Evolutionary conservation across 2,329 filamentous ascomycete species (phyloP), one percentile per base, ranked within the genome.

Genomic region (Decorospora gaudefroyi): DNA sequence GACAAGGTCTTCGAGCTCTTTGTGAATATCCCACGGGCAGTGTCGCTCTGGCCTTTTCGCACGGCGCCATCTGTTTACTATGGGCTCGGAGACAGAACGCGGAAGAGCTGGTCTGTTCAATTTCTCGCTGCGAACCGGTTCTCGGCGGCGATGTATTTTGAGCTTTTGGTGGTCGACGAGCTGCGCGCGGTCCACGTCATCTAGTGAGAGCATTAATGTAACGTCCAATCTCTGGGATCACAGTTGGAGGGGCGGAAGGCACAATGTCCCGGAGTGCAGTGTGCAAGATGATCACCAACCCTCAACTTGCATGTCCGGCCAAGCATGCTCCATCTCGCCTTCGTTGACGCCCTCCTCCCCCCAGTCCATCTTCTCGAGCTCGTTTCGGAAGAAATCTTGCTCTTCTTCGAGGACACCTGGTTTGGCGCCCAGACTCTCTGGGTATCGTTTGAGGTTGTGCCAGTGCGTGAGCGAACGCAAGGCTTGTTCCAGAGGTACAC

Each of bases 381-480:
- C 76, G 23, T 72, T 59, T 8, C 68, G 65, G 54, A 78, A 78
- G 53, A 76, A 78, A 18, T 76, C 76, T 43, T 72, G 68, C 46
- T 76, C 74, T 44, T 73, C 71, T 25, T 70, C 71, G 18, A 75
- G 46, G 19, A 75, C 58, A 4, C 67, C 68, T 8, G 57, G 64
- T 30, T 53, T 61, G 1, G 73, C 69, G 2, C 75, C 84, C 79
- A 96, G 88, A 45, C 85, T 82, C 46, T 90, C 87, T 13, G 88
- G 87, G 64, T 95, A 96, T 51, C 83, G 74, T 44, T 88, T 81
- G 59, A 96, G 76, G 69, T 96, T 96, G 76, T 88, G 89, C 90
- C 93, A 99, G 69, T 96, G 90, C 39, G 92, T 96, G 53, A 99
- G 72, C 28, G 88, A 89, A 29, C 93, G 78, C 30, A 97, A 76